These are phyloP conservation scores for Orbilia oligospora DNA, from an alignment of 2,329 filamentous ascomycete genomes.

Conservation along the genomic window DNA sequence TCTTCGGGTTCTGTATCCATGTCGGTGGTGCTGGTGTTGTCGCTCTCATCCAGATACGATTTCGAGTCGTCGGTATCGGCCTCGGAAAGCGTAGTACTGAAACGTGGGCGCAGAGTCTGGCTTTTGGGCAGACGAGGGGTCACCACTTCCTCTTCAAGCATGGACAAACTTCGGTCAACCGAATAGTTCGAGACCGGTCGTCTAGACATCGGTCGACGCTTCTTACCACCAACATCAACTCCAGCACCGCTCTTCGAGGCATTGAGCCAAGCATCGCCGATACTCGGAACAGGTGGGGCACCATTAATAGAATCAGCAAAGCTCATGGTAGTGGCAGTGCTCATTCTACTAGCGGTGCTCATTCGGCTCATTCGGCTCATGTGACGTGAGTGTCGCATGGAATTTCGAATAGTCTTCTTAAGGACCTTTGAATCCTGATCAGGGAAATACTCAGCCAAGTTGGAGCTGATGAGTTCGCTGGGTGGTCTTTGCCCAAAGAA, in stretches of 20 bases:
- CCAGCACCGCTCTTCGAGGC: conserved; percentile 55
- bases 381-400: conserved; percentile 80
- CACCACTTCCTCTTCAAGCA: conserved; percentile 54
- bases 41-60: conserved; percentile 50
- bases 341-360: conserved; percentile 92
- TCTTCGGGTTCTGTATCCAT: conserved; percentile 58
- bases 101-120: conserved; percentile 48
- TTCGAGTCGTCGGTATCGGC: conserved; percentile 59
- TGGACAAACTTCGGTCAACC: conserved; percentile 36
- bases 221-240: conserved; percentile 50
- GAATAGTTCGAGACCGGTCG: conserved; percentile 52
- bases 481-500: conserved; percentile 94
- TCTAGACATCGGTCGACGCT: conserved; percentile 52
- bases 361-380: conserved; percentile 82
- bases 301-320: conserved; percentile 92
- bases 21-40: conserved; percentile 56
- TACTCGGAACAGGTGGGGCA: conserved; percentile 93
- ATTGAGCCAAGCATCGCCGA: conserved; percentile 91
- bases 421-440: conserved; percentile 95
- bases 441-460: conserved; percentile 96
- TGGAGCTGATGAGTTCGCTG: conserved; percentile 96
- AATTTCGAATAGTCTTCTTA: conserved; percentile 93
- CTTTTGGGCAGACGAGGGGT: conserved; percentile 56
- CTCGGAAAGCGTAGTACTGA: conserved; percentile 55
- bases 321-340: conserved; percentile 93